These are phyloP conservation scores for Globisporangium viniferum DNA, from an alignment of 352 stramenopile species.

Conservation along the genomic window DNA sequence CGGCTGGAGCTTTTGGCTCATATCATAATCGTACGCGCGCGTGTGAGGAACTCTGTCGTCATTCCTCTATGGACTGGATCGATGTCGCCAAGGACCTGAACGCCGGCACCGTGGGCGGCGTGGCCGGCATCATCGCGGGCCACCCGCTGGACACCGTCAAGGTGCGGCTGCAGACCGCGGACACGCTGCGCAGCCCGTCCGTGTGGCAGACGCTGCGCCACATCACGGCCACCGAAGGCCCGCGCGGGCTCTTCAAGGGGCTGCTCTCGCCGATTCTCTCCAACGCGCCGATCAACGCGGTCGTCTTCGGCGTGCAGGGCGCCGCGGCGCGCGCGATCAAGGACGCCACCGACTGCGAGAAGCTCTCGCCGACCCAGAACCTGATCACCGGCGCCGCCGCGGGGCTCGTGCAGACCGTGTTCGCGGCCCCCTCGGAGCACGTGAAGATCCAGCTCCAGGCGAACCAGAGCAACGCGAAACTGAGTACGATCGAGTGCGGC, in stretches of 20 bases:
- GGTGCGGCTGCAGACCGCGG: conserved; percentile 73
- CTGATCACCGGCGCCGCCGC: conserved; percentile 57
- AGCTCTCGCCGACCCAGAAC: conserved; percentile 40
- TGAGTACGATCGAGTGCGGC: conserved; percentile 57
- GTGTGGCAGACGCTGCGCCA: conserved; percentile 46
- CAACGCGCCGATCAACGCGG: conserved; percentile 85
- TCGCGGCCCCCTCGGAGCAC: conserved; percentile 70
- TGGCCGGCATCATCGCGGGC: conserved; percentile 71
- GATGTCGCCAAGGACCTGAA: conserved; percentile 83
- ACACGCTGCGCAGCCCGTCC: conserved; percentile 24
- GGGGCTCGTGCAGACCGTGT: conserved; percentile 64
- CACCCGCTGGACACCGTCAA: conserved; percentile 88
- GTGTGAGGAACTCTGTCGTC: neutral
- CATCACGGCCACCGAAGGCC: conserved; percentile 57
- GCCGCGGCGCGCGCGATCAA: conserved; percentile 44
- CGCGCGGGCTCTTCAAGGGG: conserved; percentile 68
- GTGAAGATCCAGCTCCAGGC: conserved; percentile 86
- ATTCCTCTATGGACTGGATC: conserved; percentile 65
- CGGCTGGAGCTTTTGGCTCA: neutral
- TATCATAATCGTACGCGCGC: neutral
- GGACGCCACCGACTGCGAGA: conserved; percentile 25
- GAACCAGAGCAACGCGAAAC: conserved; percentile 35
- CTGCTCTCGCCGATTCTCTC: conserved; percentile 74
- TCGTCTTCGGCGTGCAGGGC: conserved; percentile 79
- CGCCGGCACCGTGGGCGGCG: conserved; percentile 74